Base-by-base conservation (phyloP, 1,284 basidiomycete species). In the Moesziomyces sp. region DNA sequence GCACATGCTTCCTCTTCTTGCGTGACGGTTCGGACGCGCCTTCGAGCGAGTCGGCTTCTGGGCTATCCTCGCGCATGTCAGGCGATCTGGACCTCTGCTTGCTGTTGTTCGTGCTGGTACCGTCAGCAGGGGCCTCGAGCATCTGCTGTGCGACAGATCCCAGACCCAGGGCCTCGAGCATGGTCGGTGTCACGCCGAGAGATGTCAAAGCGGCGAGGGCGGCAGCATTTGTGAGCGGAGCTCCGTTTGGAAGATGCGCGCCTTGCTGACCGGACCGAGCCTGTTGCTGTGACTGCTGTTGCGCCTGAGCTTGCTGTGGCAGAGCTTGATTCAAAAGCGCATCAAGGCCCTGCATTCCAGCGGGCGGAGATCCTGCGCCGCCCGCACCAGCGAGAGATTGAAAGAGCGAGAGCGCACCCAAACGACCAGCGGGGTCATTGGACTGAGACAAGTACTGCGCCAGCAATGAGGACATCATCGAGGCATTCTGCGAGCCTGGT, bases 391-490 rank as follows among this genome's bases (percentile, higher is more conserved):
- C 57, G 11, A 72, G 50, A 2, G 70, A 73, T 50, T 67, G 64
- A 47, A 73, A 67, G 3, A 73, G 57, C 33, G 57, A 67, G 21
- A 73, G 48, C 19, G 70, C 57, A 13, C 70, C 64, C n/a, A 47
- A 40, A 16, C 70, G 64, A 28, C 52, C 57, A 7, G 70, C 48
- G 0, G 55, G 46, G 35, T 67, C 64, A 16, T 52, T 52, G 3
- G 57, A 40, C 14, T 72, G 74, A 40, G 71, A 74, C 21, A 74
- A 65, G 19, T 74, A 73, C 46, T 74, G 74, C 13, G 61, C 68
- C 5, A 72, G 68, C 46, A 78, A 62, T 10, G 61, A 66, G 18
- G 62, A 58, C 42, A 75, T 46, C 52, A 68, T 53, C 3, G 64
- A 53, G 19, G 63, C 57, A 19, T 49, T 60, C 21, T 60, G 54